phyloP scores from a whole-genome alignment of 1,284 basidiomycete species.

The Trichosporon sp. region DNA sequence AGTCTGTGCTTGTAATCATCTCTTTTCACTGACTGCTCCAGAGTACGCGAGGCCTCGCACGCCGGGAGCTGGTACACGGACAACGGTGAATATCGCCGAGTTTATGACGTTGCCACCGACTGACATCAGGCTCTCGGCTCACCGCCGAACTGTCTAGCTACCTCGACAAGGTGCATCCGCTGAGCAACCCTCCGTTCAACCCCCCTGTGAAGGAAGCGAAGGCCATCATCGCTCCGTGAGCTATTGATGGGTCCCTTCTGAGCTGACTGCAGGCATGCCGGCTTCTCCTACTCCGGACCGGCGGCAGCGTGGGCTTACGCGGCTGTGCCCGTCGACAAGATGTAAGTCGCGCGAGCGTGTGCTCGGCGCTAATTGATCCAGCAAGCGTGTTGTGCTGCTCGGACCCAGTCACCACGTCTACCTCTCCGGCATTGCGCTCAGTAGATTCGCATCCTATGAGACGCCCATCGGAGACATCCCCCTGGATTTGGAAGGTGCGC shows the following conservation, averaged over 20 bases:
- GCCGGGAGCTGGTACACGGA: constrained; percentile 88
- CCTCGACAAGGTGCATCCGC: constrained; percentile 65
- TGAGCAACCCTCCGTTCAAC: constrained; percentile 59
- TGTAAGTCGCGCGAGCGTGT: constrained; percentile 63
- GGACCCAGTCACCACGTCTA: constrained; percentile 95
- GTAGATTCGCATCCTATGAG: constrained; percentile 71
- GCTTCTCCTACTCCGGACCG: constrained; percentile 90
- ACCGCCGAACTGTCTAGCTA: constrained; percentile 66
- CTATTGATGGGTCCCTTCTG: constrained; percentile 21
- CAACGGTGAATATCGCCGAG: constrained; percentile 61
- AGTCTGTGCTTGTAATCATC: neutral
- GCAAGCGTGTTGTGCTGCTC: constrained; percentile 88
- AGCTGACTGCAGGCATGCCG: constrained; percentile 73
- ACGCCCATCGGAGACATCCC: constrained; percentile 85
- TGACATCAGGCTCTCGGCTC: constrained; percentile 63
- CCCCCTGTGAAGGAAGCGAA: constrained; percentile 76
- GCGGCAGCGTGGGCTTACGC: constrained; percentile 96
- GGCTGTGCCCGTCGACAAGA: constrained; percentile 74
- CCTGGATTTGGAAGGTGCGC: constrained; percentile 75
- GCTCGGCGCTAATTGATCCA: constrained; percentile 50
- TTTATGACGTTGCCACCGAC: constrained; percentile 24
- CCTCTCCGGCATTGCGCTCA: constrained; percentile 82
- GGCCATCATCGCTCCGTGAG: constrained; percentile 94
- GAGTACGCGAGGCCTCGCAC: constrained; percentile 69
- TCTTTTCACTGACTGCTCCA: neutral